These are phyloP conservation scores for Eimeria mitis DNA, from an alignment of 169 alveolate genomes.

Conservation along the genomic window DNA sequence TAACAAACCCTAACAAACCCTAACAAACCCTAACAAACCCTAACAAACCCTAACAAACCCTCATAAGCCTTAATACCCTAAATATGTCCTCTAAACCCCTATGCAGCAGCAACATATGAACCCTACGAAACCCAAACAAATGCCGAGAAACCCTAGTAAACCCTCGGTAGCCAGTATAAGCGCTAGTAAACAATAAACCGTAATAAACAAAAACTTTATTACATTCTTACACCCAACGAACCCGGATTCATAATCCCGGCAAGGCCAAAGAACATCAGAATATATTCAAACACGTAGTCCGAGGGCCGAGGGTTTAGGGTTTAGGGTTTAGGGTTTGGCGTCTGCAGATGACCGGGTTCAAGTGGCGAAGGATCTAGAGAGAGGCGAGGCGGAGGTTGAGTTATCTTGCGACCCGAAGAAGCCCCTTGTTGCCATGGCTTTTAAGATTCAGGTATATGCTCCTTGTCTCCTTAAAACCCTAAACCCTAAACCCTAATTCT, in stretches of 20 bases:
- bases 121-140: too few species aligned
- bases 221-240: too few species aligned
- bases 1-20: constrained; percentile 2
- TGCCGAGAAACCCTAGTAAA: not conserved
- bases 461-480: not conserved
- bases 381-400: constrained; percentile 85
- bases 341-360: constrained; percentile 83
- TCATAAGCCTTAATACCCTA: too few species aligned
- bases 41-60: too few species aligned
- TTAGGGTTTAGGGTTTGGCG: not conserved
- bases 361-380: constrained; percentile 84
- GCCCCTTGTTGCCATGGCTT: constrained; percentile 96
- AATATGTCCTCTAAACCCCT: too few species aligned
- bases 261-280: not conserved
- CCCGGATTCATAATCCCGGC: not conserved
- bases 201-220: not conserved
- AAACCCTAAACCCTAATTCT: not conserved
- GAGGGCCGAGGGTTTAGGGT: not conserved
- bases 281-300: not conserved
- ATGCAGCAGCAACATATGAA: too few species aligned
- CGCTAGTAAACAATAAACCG: not conserved
- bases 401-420: constrained; percentile 87
- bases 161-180: not conserved
- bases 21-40: not conserved
- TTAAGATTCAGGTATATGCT: constrained; percentile 94